These are phyloP conservation scores for Backusella morwellensis DNA, from an alignment of 192 early-diverging fungal genomes.

Conservation along the genomic window DNA sequence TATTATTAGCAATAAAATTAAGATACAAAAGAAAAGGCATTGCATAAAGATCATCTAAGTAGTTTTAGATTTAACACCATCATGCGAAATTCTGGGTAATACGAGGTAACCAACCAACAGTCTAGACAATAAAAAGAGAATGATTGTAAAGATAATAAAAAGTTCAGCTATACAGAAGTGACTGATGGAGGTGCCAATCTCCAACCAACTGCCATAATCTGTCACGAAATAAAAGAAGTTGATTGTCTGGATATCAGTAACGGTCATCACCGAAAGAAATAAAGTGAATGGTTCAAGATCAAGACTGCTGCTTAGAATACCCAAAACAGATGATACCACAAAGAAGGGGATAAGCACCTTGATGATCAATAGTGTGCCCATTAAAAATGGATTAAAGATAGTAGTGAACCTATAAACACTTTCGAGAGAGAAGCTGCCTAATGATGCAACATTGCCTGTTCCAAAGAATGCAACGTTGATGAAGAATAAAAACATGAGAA, in stretches of 20 bases:
- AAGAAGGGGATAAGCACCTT: conserved; percentile 97
- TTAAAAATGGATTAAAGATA: conserved; percentile 87
- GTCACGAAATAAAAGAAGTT: conserved; percentile 95
- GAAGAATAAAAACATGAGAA: conserved; percentile 83
- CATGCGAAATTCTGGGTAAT: conserved; percentile 11
- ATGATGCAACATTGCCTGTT: conserved; percentile 90
- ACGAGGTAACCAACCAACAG: conserved; percentile 43
- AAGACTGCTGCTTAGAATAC: conserved; percentile 71
- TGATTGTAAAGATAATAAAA: conserved; percentile 89
- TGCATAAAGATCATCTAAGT: background rate
- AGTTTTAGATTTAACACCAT: background rate
- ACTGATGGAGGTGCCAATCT: conserved; percentile 95
- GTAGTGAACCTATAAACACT: conserved; percentile 90
- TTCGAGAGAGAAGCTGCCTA: conserved; percentile 83
- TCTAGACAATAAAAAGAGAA: conserved; percentile 80
- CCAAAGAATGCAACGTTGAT: conserved; percentile 96
- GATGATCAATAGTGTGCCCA: conserved; percentile 80
- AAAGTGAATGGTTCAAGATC: conserved; percentile 83
- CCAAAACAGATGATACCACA: conserved; percentile 80
- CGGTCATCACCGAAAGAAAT: conserved; percentile 83
- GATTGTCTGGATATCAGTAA: conserved; percentile 91
- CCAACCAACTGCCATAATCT: conserved; percentile 92
- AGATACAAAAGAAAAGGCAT: background rate
- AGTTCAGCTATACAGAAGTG: conserved; percentile 93
- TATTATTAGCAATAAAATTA: background rate